Conservation (phyloP, 768 basidiomycete genomes). For the Amanita phalloides region DNA sequence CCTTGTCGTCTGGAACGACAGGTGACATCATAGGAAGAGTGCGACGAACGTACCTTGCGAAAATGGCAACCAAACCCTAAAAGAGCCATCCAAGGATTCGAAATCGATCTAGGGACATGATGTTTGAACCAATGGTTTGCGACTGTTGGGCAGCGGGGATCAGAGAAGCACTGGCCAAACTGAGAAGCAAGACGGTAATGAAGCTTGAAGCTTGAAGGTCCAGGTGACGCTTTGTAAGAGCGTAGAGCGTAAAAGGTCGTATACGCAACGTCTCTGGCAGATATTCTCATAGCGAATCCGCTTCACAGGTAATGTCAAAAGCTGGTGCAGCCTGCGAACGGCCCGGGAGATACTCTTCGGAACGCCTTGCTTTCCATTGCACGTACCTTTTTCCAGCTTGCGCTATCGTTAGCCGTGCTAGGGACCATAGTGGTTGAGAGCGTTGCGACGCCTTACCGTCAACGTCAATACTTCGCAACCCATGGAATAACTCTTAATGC, state of each 20-base stretch:
- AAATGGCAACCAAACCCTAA: no score
- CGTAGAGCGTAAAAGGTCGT: slow-evolving; percentile 66
- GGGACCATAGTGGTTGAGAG: slow-evolving; percentile 76
- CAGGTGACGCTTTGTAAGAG: slow-evolving; percentile 57
- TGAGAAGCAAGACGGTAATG: no score
- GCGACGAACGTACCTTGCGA: slow-evolving; percentile 5
- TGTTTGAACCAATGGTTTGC: no score
- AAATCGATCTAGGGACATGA: no score
- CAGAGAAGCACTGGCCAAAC: no score
- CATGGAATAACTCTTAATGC: slow-evolving; percentile 54
- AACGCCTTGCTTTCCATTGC: slow-evolving; percentile 51
- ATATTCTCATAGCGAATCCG: slow-evolving; percentile 68
- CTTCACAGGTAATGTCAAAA: slow-evolving; percentile 72
- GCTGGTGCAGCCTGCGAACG: slow-evolving; percentile 71
- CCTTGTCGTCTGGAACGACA: slow-evolving; percentile 3
- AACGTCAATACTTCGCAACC: slow-evolving; percentile 52
- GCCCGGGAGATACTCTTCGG: slow-evolving; percentile 88
- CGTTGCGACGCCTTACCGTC: slow-evolving; percentile 77
- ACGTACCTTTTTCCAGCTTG: slow-evolving; percentile 62
- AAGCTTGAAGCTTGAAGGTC: no score
- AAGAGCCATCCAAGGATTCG: no score
- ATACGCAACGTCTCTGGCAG: slow-evolving; percentile 87
- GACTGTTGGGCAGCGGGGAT: no score
- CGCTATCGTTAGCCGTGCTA: slow-evolving; percentile 66
- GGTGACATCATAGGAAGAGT: slow-evolving; percentile 4